Evolutionary conservation across 257 asterid species (phyloP).

Genomic region (Lavandula angustifolia): DNA sequence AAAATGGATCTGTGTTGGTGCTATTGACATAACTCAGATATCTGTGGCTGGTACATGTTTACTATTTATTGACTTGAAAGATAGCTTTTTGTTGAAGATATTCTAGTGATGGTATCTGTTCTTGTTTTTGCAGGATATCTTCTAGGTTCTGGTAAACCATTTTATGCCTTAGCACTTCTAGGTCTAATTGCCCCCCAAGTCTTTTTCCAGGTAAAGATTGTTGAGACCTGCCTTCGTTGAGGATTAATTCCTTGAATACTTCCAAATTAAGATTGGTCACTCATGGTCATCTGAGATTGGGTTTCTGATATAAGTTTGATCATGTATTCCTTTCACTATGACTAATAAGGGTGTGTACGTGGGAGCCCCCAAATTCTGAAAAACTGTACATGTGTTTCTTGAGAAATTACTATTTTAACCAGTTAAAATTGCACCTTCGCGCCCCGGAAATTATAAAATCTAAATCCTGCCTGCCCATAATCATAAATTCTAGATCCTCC

Average conservation of each 20-base stretch:
- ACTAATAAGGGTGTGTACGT: no score
- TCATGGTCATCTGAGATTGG: not conserved
- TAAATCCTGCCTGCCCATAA: no score
- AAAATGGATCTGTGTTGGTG: constrained; percentile 99
- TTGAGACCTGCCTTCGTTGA: constrained; percentile 1
- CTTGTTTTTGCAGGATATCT: constrained; percentile 82
- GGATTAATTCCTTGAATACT: not conserved
- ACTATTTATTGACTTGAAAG: not conserved
- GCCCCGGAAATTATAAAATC: no score
- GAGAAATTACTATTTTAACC: no score
- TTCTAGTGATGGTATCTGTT: constrained; percentile 13
- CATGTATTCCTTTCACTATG: not conserved
- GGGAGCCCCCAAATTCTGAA: no score
- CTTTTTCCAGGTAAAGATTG: constrained; percentile 80
- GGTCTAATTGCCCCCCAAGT: constrained; percentile 87
- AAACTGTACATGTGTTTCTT: no score
- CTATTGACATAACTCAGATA: constrained; percentile 90
- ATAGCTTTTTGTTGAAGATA: not conserved
- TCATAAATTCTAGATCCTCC: no score
- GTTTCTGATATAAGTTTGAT: not conserved
- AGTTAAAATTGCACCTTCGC: no score
- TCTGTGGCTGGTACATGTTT: constrained; percentile 78
- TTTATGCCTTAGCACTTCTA: constrained; percentile 76
- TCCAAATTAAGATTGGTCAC: constrained; percentile 7
- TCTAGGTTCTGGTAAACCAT: constrained; percentile 81